Percentiles rank a stretch among this genome's conserved stretches.
These are phyloP conservation scores for Angophora floribunda DNA, from an alignment of 345 rosid species.

Conservation along the genomic window DNA sequence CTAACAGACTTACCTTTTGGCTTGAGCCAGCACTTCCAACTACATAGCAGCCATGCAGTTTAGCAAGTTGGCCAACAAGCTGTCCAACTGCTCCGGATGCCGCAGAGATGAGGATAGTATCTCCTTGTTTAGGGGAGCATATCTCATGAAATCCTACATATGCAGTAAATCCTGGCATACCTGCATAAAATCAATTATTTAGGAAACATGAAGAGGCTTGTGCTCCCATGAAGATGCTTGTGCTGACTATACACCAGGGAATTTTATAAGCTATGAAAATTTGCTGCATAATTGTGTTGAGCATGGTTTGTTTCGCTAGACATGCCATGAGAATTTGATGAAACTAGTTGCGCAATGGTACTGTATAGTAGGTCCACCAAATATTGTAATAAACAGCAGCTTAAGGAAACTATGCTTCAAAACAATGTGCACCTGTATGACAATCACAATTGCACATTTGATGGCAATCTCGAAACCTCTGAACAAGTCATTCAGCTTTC, in stretches of 20 bases:
- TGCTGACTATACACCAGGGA: background rate
- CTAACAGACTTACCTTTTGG: background rate
- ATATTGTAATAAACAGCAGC: background rate
- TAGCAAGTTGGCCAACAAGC: background rate
- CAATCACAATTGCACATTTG: background rate
- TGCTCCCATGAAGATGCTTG: background rate
- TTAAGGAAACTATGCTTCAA: background rate
- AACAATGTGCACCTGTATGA: background rate
- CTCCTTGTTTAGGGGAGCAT: background rate
- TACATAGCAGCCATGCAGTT: conserved; percentile 1
- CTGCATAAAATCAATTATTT: background rate
- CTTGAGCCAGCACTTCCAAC: conserved; percentile 1
- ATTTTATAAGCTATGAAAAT: background rate
- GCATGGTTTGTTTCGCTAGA: background rate
- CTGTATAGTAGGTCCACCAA: background rate
- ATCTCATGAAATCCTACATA: background rate
- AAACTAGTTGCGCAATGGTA: background rate
- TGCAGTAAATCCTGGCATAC: background rate
- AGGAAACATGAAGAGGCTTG: background rate
- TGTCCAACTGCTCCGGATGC: background rate
- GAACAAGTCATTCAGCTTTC: background rate
- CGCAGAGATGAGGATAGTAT: background rate
- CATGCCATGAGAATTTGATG: background rate
- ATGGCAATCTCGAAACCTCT: background rate
- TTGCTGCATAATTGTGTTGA: background rate